These are phyloP conservation scores for Antitrichia curtipendula DNA, from an alignment of 225 moss, liverwort and hornwort species.

Conservation along the genomic window DNA sequence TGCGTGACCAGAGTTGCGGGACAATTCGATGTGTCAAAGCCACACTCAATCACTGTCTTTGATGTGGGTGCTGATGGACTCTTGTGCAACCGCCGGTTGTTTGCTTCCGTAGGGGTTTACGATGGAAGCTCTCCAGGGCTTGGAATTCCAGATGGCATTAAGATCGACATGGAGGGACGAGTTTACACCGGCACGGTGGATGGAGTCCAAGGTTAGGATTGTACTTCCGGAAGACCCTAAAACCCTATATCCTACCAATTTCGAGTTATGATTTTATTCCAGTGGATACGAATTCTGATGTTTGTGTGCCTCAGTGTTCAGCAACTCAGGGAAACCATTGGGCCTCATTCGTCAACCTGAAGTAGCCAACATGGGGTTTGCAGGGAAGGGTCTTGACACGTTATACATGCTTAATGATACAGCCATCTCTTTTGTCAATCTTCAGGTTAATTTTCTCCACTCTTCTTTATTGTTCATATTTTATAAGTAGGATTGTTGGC, in stretches of 20 bases:
- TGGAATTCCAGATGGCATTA: constrained; percentile 45
- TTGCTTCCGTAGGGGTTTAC: constrained; percentile 46
- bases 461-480: background rate
- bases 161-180: constrained; percentile 46
- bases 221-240: background rate
- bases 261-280: background rate
- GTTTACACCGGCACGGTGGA: constrained; percentile 41
- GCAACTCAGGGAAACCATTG: constrained; percentile 8
- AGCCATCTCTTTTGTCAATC: constrained; percentile 17
- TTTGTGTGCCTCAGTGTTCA: constrained; percentile 17
- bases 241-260: background rate
- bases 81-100: constrained; percentile 28
- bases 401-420: constrained; percentile 33
- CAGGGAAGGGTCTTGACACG: constrained; percentile 16
- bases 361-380: constrained; percentile 33
- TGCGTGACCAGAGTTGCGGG: background rate
- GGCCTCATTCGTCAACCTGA: constrained; percentile 31
- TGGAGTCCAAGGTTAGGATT: constrained; percentile 36
- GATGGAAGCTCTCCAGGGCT: constrained; percentile 26
- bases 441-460: background rate
- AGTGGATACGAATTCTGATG: background rate
- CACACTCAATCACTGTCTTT: constrained; percentile 30
- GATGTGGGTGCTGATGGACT: constrained; percentile 29
- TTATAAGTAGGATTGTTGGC: background rate
- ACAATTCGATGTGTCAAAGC: background rate